Percentiles rank a stretch among this genome's conserved stretches.
Evolutionary conservation across 2,329 filamentous ascomycete species (phyloP).

Genomic region (Sporothrix luriei): DNA sequence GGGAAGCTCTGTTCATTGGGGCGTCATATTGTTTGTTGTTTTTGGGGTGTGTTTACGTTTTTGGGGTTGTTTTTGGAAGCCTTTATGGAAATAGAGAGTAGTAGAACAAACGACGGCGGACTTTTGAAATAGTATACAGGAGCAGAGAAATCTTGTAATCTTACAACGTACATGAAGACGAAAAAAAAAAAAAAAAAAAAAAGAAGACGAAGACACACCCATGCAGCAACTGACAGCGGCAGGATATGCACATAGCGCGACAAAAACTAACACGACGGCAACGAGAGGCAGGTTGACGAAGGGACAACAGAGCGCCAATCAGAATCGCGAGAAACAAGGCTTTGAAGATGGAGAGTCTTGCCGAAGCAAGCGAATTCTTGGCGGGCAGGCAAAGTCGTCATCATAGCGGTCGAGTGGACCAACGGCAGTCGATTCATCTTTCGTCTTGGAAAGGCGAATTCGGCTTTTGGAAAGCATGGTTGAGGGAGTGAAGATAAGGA

Average conservation of each 20-base stretch:
- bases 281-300: conserved; percentile 46
- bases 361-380: conserved; percentile 20
- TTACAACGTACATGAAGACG: too few relatives aligned
- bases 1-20: background rate
- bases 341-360: conserved; percentile 24
- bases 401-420: background rate
- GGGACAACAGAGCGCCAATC: background rate
- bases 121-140: too few relatives aligned
- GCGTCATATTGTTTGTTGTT: background rate
- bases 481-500: background rate
- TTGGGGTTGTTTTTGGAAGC: background rate
- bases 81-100: too few relatives aligned
- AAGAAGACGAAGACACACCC: conserved; percentile 47
- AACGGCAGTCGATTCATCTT: background rate
- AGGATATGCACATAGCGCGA: conserved; percentile 41
- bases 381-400: conserved; percentile 28
- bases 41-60: too few relatives aligned
- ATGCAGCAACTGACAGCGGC: conserved; percentile 48
- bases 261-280: conserved; percentile 40
- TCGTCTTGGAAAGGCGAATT: background rate
- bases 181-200: background rate
- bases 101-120: too few relatives aligned
- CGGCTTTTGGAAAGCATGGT: background rate
- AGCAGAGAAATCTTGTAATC: too few relatives aligned
- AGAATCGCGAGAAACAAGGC: conserved; percentile 27